These are phyloP conservation scores for Pleurotus ostreatus DNA, from an alignment of 768 basidiomycete species.

Conservation along the genomic window DNA sequence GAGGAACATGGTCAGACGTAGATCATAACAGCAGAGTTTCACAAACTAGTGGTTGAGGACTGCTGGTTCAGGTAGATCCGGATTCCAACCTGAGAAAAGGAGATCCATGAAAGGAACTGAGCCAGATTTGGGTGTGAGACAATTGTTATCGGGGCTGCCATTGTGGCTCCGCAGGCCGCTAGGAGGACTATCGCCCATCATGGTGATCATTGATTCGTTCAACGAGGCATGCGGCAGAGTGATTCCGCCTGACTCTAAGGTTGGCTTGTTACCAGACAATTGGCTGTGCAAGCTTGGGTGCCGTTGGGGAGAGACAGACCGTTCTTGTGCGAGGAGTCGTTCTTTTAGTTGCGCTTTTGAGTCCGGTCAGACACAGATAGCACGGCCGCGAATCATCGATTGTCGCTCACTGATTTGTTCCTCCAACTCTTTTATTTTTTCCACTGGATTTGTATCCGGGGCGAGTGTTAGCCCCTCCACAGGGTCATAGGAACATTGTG, in stretches of 20 bases:
- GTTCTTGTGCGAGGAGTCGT: constrained; percentile 54
- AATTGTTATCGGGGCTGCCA: constrained; percentile 30
- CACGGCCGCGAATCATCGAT: background rate
- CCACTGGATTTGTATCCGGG: constrained; percentile 73
- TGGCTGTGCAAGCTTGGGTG: constrained; percentile 16
- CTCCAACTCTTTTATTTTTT: constrained; percentile 75
- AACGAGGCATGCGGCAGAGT: constrained; percentile 42
- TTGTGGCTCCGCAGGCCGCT: constrained; percentile 32
- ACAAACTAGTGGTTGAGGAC: constrained; percentile 74
- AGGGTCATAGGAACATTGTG: constrained; percentile 83
- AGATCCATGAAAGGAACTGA: constrained; percentile 53
- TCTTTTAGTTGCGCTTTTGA: constrained; percentile 57
- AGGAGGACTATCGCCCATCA: constrained; percentile 33
- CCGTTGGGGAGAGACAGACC: constrained; percentile 34
- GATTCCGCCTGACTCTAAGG: constrained; percentile 31
- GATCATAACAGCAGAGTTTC: constrained; percentile 1
- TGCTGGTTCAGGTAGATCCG: constrained; percentile 75
- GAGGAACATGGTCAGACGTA: too few species aligned
- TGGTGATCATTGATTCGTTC: constrained; percentile 37
- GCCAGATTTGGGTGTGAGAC: constrained; percentile 5
- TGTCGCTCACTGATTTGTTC: constrained; percentile 60
- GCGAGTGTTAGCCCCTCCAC: constrained; percentile 77
- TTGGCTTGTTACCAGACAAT: constrained; percentile 16
- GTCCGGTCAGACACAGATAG: background rate
- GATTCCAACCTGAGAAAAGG: constrained; percentile 78